Conservation (phyloP, 2,329 filamentous ascomycete genomes). For the Penicillium sclerotiorum region DNA sequence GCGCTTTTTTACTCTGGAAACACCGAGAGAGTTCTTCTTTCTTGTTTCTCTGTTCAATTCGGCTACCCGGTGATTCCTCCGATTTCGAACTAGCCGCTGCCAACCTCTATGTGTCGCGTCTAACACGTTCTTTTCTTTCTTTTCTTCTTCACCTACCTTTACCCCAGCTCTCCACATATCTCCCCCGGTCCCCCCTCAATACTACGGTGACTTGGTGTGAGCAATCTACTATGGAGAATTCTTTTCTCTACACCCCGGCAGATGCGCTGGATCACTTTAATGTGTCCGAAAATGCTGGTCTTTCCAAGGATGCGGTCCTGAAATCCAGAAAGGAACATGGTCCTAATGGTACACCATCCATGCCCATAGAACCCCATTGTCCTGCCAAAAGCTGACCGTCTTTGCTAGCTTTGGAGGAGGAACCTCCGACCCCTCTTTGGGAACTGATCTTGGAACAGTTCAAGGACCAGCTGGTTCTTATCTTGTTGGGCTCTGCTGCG, state of each 20-base stretch:
- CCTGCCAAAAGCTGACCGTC: slow-evolving; percentile 18
- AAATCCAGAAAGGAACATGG: slow-evolving; percentile 53
- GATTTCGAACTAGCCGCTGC: slow-evolving; percentile 17
- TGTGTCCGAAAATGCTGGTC: slow-evolving; percentile 54
- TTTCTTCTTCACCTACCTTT: slow-evolving; percentile 15
- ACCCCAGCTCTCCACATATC: slow-evolving; percentile 20
- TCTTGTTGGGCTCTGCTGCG: slow-evolving; percentile 86
- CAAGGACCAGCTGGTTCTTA: slow-evolving; percentile 97
- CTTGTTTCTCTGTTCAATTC: slow-evolving; percentile 15
- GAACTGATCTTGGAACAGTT: slow-evolving; percentile 97
- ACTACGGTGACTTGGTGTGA: slow-evolving; percentile 2
- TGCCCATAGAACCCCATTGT: not conserved
- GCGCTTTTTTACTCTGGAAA: slow-evolving; percentile 2
- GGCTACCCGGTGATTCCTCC: slow-evolving; percentile 8
- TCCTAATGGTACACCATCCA: slow-evolving; percentile 53
- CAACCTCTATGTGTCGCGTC: slow-evolving; percentile 17
- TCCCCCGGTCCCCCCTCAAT: slow-evolving; percentile 4
- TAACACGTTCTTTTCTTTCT: slow-evolving; percentile 12
- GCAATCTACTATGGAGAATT: slow-evolving; percentile 53
- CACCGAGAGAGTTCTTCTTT: slow-evolving; percentile 2
- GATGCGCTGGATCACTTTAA: slow-evolving; percentile 57
- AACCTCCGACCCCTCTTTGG: slow-evolving; percentile 94
- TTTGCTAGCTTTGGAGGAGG: slow-evolving; percentile 70
- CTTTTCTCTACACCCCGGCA: slow-evolving; percentile 52
- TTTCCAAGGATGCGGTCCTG: slow-evolving; percentile 53